These are phyloP conservation scores for Ustilago hordei DNA, from an alignment of 1,284 basidiomycete species.

Conservation along the genomic window DNA sequence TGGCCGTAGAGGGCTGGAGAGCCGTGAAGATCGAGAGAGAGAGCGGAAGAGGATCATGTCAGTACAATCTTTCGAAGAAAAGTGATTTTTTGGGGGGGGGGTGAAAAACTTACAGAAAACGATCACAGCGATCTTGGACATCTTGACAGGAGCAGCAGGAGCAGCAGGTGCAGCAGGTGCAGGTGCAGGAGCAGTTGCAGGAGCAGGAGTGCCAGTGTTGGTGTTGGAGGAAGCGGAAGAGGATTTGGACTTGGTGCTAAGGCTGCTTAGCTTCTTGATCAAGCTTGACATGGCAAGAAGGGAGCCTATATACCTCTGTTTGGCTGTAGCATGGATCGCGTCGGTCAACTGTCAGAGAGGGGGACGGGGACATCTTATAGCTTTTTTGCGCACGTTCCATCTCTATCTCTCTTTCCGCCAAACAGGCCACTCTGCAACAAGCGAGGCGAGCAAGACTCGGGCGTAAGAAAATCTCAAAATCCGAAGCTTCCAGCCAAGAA, in stretches of 20 bases:
- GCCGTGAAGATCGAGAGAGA: background rate
- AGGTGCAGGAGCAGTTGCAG: constrained; percentile 23
- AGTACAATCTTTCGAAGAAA: background rate
- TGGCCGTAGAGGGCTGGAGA: constrained; percentile 52
- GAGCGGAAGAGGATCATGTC: background rate
- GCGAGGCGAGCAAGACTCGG: background rate
- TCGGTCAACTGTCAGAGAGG: background rate
- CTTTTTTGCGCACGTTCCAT: background rate
- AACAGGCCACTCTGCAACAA: background rate
- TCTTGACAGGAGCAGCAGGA: constrained; percentile 41
- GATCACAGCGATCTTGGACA: constrained; percentile 58
- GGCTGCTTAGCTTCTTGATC: constrained; percentile 41
- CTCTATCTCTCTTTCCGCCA: background rate
- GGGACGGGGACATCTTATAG: background rate
- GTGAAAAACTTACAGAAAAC: constrained; percentile 27
- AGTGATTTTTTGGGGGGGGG: background rate
- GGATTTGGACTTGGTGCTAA: constrained; percentile 45
- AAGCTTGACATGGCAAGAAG: constrained; percentile 34
- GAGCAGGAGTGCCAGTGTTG: constrained; percentile 13
- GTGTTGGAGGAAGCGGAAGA: constrained; percentile 30
- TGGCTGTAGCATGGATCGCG: background rate
- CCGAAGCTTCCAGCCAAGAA: background rate
- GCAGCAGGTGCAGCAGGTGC: too few species aligned
- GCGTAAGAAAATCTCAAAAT: constrained; percentile 1
- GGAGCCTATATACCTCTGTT: background rate